These are phyloP conservation scores for Paracorniculantispora psalliotae DNA, from an alignment of 2,329 filamentous ascomycete genomes.

Conservation along the genomic window DNA sequence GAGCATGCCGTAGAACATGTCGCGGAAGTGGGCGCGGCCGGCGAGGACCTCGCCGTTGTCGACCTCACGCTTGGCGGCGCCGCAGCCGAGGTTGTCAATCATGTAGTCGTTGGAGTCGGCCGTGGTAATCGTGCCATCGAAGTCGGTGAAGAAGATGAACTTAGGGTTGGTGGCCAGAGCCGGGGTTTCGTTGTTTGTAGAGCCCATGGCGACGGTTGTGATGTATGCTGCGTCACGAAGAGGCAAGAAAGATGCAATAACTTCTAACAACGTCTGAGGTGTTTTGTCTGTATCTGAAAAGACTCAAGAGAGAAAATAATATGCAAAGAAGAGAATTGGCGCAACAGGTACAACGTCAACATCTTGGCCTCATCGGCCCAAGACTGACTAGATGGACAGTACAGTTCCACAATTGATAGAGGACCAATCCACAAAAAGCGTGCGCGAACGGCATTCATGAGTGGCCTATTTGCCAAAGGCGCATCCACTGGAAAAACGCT, in stretches of 20 bases:
- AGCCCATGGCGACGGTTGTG: constrained; percentile 35
- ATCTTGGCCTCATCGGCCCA: not conserved
- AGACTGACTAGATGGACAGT: not conserved
- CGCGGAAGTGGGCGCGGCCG: constrained; percentile 68
- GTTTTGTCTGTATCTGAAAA: too few species aligned
- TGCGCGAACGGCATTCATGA: not conserved
- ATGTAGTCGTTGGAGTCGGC: constrained; percentile 63
- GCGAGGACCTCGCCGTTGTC: constrained; percentile 74
- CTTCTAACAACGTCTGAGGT: too few species aligned
- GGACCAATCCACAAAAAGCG: constrained; percentile 3
- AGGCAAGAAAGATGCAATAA: too few species aligned
- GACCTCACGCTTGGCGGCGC: constrained; percentile 61
- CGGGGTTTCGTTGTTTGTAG: constrained; percentile 41
- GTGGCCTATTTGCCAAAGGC: not conserved
- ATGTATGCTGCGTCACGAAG: too few species aligned
- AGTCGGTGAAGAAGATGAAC: constrained; percentile 98
- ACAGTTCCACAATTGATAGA: constrained; percentile 14
- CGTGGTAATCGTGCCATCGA: constrained; percentile 90
- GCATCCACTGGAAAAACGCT: constrained; percentile 6
- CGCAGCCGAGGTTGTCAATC: constrained; percentile 91
- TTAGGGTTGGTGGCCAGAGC: constrained; percentile 67
- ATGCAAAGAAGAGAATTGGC: not conserved
- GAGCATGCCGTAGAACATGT: constrained; percentile 88
- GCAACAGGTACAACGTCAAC: not conserved
- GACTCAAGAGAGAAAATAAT: not conserved